Percentiles rank a stretch among this genome's conserved stretches.
Conservation (phyloP, 179 eudicot genomes). For the Camellia oleifera region DNA sequence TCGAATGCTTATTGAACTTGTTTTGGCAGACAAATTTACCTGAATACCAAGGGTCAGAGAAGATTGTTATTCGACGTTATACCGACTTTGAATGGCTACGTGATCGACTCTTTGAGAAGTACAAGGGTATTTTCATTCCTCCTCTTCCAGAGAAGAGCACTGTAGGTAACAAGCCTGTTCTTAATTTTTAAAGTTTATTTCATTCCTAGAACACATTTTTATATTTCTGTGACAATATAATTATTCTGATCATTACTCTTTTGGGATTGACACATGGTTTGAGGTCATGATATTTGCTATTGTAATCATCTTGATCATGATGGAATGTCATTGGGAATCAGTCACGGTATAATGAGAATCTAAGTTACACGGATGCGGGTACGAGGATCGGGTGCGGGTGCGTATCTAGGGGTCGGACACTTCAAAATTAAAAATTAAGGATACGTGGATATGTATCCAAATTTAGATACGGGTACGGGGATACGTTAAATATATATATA, state of each 20-base stretch:
- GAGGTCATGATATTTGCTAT: not conserved
- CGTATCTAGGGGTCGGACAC: too few relatives aligned
- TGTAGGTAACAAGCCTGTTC: slow-evolving; percentile 49
- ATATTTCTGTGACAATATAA: not conserved
- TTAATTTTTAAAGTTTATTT: not conserved
- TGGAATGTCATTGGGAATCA: not conserved
- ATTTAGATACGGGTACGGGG: too few relatives aligned
- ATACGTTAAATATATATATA: too few relatives aligned
- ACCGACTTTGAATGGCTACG: slow-evolving; percentile 93
- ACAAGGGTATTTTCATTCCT: slow-evolving; percentile 87
- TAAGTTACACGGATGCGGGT: too few relatives aligned
- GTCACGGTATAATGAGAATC: not conserved
- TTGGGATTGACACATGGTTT: not conserved
- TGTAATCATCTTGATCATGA: not conserved
- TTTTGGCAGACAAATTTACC: slow-evolving; percentile 81
- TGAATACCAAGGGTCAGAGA: slow-evolving; percentile 87
- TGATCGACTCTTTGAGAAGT: slow-evolving; percentile 91
- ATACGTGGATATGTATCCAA: too few relatives aligned
- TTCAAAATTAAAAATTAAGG: too few relatives aligned
- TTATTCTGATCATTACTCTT: not conserved
- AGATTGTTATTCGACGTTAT: slow-evolving; percentile 93
- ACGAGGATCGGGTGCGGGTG: too few relatives aligned
- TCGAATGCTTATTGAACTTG: slow-evolving; percentile 13
- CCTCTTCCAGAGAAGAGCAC: slow-evolving; percentile 99
- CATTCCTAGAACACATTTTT: not conserved